Base-by-base conservation (phyloP, 2,329 filamentous ascomycete species). In the Penicillium sp. region DNA sequence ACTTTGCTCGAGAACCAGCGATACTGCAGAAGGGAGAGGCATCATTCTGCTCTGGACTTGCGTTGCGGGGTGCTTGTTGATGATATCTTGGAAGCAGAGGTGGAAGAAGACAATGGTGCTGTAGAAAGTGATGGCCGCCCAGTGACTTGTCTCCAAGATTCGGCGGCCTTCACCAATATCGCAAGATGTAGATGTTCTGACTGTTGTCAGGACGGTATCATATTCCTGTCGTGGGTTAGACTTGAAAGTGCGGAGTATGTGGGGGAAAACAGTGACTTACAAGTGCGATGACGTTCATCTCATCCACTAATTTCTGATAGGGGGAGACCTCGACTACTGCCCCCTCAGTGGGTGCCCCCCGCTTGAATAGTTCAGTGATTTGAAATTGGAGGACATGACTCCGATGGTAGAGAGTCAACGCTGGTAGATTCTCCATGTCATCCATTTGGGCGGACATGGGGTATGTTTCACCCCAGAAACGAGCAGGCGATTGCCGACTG, bases 401-500 rank as follows among this genome's bases (percentile, higher is more conserved):
- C 33, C 55, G 59, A 47, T 71, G 67, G 49, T 68, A 69, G 13
- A 69, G 51, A 13, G 61, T 63, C 40, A 68, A 55, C 6, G 60
- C 62, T 0, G 66, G 61, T 16, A 68, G 60, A 44, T 71, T 71
- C 40, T 71, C 69, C 52, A 69, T 41, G 36, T 71, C 69, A 50
- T 71, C 69, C 24, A 70, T 55, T 22, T 65, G 68, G 10, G 67
- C 66, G 22, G 67, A 59, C 16, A 66, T 53, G 2, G 67, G 66
- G 35, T 70, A 71, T 7, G 52, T 50, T 1, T 66, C 65, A 13
- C 67, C 68, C 69, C 69, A 71, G 55, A 69, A 70, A 11, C 64
- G 62, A 18, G 67, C 52, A 7, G 68, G 64, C 3, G 69, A 71
- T 53, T 69, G 68, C 18, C 69, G 62, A 54, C 68, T 66, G 13